Percentiles rank a stretch among this genome's conserved stretches.
These are phyloP conservation scores for Eucalyptus regnans DNA, from an alignment of 345 rosid species.

Conservation along the genomic window DNA sequence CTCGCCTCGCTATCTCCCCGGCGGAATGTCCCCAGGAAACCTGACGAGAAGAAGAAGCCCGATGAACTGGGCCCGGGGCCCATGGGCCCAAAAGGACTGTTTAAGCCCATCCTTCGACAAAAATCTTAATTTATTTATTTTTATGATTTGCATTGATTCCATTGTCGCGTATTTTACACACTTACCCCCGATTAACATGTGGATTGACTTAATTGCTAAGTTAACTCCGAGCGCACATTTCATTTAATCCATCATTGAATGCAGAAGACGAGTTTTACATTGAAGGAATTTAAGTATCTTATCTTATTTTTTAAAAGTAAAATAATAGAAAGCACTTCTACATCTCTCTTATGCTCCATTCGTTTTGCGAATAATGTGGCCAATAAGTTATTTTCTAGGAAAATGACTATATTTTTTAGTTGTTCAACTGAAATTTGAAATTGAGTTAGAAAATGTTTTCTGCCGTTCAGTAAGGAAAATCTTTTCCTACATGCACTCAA, in stretches of 20 bases:
- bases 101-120: neutral
- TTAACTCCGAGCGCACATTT: neutral
- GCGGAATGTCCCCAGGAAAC: neutral
- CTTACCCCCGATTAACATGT: neutral
- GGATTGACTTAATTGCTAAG: neutral
- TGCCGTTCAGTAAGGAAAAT: fast-evolving
- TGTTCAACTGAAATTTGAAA: fast-evolving
- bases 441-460: too few relatives aligned
- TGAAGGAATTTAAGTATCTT: neutral
- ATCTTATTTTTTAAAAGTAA: neutral
- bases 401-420: too few relatives aligned
- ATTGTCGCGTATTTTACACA: neutral
- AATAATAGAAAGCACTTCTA: neutral
- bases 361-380: fast-evolving
- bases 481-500: too few relatives aligned
- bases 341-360: fast-evolving
- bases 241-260: neutral
- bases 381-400: fast-evolving
- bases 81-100: neutral
- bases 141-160: neutral
- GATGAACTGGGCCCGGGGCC: neutral
- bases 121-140: neutral
- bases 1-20: neutral
- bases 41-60: neutral
- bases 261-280: neutral